phyloP scores from a whole-genome alignment of 1,139 yeast species.

The Hyphopichia buzzinii region DNA sequence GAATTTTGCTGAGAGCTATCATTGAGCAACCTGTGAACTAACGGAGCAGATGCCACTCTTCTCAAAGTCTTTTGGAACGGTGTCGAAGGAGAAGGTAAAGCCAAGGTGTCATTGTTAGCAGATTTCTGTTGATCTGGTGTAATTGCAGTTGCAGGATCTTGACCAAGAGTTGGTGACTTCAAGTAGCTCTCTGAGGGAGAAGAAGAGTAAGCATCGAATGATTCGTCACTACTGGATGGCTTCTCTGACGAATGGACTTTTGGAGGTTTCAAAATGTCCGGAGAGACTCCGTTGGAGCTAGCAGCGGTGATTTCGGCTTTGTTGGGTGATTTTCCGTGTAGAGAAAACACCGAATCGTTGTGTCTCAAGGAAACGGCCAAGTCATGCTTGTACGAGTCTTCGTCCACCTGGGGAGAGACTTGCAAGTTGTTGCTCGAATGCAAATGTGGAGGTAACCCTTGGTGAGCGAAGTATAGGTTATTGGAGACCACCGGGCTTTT shows the following conservation, averaged over 20 bases:
- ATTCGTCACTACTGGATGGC: slow-evolving; percentile 11
- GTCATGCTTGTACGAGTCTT: slow-evolving; percentile 15
- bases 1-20: slow-evolving; percentile 15
- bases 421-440: slow-evolving; percentile 25
- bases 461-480: slow-evolving; percentile 52
- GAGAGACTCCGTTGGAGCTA: not conserved
- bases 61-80: slow-evolving; percentile 57
- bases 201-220: not conserved
- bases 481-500: slow-evolving; percentile 35
- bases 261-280: slow-evolving; percentile 20
- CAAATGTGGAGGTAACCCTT: slow-evolving; percentile 55
- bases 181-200: not conserved
- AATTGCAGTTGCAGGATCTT: not conserved
- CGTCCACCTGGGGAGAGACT: slow-evolving; percentile 4
- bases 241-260: slow-evolving; percentile 12
- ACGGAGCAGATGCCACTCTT: slow-evolving; percentile 81
- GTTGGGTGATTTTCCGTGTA: slow-evolving; percentile 15
- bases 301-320: not conserved
- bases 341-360: slow-evolving; percentile 40
- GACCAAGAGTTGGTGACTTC: no score
- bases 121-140: slow-evolving; percentile 1
- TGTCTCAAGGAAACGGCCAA: slow-evolving; percentile 40
- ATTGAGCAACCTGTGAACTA: slow-evolving; percentile 42
- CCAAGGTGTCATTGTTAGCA: slow-evolving; percentile 1
- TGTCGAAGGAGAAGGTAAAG: slow-evolving; percentile 18